A percentile compares a stretch with the other conserved stretches of the same genome.
Evolutionary conservation across 2,329 filamentous ascomycete species (phyloP).

Genomic region (Zalaria obscura): DNA sequence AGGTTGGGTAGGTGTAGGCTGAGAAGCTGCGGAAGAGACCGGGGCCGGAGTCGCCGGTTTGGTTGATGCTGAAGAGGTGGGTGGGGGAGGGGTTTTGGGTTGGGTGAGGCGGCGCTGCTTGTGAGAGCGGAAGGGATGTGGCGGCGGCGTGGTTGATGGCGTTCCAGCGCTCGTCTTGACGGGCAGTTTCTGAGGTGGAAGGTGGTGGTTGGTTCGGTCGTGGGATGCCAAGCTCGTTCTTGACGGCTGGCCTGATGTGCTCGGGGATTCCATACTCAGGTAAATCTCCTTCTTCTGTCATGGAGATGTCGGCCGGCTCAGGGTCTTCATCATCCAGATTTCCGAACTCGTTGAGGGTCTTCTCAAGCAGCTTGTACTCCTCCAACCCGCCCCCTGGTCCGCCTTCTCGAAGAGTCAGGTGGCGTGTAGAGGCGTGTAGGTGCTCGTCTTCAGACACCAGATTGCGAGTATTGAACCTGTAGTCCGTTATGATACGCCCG

Average conservation of each 20-base stretch:
- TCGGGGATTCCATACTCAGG: conserved; percentile 14
- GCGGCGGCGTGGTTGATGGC: conserved; percentile 22
- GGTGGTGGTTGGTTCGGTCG: conserved; percentile 1
- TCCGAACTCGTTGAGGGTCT: conserved; percentile 20
- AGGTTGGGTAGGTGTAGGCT: conserved; percentile 7
- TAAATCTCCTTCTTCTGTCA: background rate
- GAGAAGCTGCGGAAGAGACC: conserved; percentile 14
- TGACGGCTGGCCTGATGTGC: conserved; percentile 16
- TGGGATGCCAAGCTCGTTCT: conserved; percentile 14
- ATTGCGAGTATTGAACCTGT: conserved; percentile 18
- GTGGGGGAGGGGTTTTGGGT: conserved; percentile 6
- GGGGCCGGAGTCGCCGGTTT: conserved; percentile 4
- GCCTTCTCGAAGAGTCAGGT: conserved; percentile 27
- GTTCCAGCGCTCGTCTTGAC: conserved; percentile 22
- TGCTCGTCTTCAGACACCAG: conserved; percentile 17
- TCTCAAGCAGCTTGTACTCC: conserved; percentile 35
- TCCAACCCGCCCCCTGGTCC: conserved; percentile 38
- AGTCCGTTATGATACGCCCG: conserved; percentile 35
- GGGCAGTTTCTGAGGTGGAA: conserved; percentile 7
- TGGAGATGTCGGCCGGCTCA: conserved; percentile 18
- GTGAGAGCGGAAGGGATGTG: conserved; percentile 1
- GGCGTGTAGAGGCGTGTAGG: conserved; percentile 17
- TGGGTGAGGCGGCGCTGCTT: background rate
- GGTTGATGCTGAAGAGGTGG: background rate
- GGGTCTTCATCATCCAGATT: conserved; percentile 21